Evolutionary conservation across 257 asterid species (phyloP), one percentile per base, ranked within the genome.

Genomic region (Nicotiana tomentosiformis): DNA sequence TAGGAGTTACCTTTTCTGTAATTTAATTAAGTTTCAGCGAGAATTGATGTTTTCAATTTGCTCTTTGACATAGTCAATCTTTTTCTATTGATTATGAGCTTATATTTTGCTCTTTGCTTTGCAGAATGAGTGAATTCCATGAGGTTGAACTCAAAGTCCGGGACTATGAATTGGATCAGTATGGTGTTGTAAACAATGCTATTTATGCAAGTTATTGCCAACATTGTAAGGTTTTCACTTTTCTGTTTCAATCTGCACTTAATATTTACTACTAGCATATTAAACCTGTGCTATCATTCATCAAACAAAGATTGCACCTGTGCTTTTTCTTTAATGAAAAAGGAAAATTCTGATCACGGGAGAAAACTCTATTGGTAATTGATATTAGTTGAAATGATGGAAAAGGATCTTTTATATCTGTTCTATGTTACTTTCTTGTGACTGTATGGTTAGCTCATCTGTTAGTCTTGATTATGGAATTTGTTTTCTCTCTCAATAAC

Each of bases 111-210:
- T 80, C 84, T 78, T 32, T 89, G 74, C 29, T 81, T 78, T 33
- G 81, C 92, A 96, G 98, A 84, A 92, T 91, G 93, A 80, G 56
- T 17, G 89, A 82, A 17, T 94, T 91, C 83, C 97, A 93, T 86
- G 95, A 93, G 82, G 81, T 94, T 43, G 98, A 93, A 86, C 91
- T 94, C 72, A 91, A 93, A 87, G 99, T 96, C 37, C 88, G 97
- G 82, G 99, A 96, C 89, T 94, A 92, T 43, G 98, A 94, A 83
- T 86, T 94, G 90, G 99, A 96, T 88, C 98, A 96, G 84, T 96
- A 92, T 77, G 98, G 97, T 5, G 98, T 96, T 39, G 98, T 96
- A 66, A 96, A 96, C 55, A 96, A 94, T 87, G 98, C 97, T 78
- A 60, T 91, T 66, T 94, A 92, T 83, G 93, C 98, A 81, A 91